Base-by-base conservation (phyloP, 1,284 basidiomycete species). In the Volvariella volvacea region DNA sequence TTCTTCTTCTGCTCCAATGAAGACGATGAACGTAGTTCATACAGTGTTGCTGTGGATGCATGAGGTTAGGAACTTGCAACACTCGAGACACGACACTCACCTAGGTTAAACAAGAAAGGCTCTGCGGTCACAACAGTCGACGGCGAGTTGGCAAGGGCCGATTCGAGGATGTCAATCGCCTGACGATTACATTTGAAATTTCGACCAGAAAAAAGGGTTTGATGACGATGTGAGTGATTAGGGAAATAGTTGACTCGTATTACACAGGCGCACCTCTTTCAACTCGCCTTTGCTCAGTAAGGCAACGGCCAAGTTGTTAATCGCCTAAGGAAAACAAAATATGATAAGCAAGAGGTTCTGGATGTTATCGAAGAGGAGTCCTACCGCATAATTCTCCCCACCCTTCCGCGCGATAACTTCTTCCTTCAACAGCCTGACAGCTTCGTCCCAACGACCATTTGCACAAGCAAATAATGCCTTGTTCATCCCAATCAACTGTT, bases 61-160 rank as follows among this genome's bases (percentile, higher is more conserved):
- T 28, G 32, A 45, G 28, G 37, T 46, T 44, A 1, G 22, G 37
- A n/a, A 2, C 36, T 6, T 7, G 10, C 15, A 17, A 19, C 14
- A 3, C 38, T 2, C 32, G 28, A 22, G 32, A 2, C 12, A 40
- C 8, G n/a, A 25, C 17, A 63, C 84, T 51, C 57, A 88, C 88
- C 84, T 14, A 90, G 67, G 51, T 90, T 90, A 63, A 89, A 90
- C 37, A 90, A 56, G 60, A 85, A 85, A 3, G 87, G 86, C 54
- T 90, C 87, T 2, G 84, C 80, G 16, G 80, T 73, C 8, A 83
- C 79, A 12, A 83, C 74, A 37, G 74, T 75, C 0, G 82, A 73
- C 1, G 88, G 87, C 1, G 83, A 82, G 3, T 70, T 57, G 41
- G 65, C 67, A 20, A 90, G 58, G 2, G 78, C 78, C 2, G 51